Percentiles rank a stretch among this genome's conserved stretches.
Conservation (phyloP, 805 yeast species). For the Lipomyces yamadae region DNA sequence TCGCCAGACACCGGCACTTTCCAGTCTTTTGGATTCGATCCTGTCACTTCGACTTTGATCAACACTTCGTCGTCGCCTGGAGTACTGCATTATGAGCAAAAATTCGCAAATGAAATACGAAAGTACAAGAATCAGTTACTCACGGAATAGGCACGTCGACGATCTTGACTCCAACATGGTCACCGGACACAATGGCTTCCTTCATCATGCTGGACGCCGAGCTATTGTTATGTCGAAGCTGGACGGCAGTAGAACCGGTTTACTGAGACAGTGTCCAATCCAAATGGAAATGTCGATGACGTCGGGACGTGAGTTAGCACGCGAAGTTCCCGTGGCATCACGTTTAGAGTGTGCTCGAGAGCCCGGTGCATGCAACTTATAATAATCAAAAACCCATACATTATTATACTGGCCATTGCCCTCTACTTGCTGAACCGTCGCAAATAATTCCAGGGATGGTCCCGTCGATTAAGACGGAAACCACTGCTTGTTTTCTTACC, state of each 20-base stretch:
- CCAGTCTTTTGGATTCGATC: conserved; percentile 37
- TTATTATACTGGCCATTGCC: too few relatives aligned
- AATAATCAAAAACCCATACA: too few relatives aligned
- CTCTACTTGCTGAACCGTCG: too few relatives aligned
- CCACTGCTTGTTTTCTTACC: too few relatives aligned
- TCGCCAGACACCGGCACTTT: conserved; percentile 15
- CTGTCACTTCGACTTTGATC: conserved; percentile 33
- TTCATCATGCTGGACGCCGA: conserved; percentile 11
- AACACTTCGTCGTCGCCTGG: conserved; percentile 25
- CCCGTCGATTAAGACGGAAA: too few relatives aligned
- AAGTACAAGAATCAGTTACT: not conserved
- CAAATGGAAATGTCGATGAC: too few relatives aligned
- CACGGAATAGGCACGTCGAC: conserved; percentile 11
- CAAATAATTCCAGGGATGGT: too few relatives aligned
- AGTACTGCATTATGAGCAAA: conserved; percentile 2
- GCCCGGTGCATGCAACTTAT: too few relatives aligned
- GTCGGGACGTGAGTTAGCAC: too few relatives aligned
- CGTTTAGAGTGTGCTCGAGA: too few relatives aligned
- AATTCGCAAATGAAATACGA: not conserved
- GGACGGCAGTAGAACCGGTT: not conserved
- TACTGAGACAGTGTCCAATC: too few relatives aligned
- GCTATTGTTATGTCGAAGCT: not conserved
- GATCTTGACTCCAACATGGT: conserved; percentile 4
- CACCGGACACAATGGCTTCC: conserved; percentile 14
- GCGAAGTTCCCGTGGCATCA: too few relatives aligned